Evolutionary conservation across 2,329 filamentous ascomycete species (phyloP).

Genomic region (Gaeumannomyces sp.): DNA sequence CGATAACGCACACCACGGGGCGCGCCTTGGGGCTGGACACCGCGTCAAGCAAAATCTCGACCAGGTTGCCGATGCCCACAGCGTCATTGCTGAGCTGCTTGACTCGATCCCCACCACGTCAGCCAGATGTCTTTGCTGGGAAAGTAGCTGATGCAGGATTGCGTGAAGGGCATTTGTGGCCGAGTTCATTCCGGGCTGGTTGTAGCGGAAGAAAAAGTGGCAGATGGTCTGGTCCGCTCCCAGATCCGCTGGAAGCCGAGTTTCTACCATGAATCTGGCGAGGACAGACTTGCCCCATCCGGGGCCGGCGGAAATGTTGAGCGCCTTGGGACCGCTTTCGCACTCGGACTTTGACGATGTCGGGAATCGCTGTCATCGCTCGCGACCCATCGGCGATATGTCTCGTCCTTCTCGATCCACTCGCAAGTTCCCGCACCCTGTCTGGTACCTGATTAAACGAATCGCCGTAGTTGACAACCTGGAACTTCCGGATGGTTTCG

Average conservation of each 20-base stretch:
- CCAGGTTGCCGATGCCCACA: too few relatives aligned
- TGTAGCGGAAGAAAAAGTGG: neutral
- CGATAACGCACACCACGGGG: too few relatives aligned
- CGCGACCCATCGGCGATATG: neutral
- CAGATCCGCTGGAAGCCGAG: neutral
- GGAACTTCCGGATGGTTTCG: too few relatives aligned
- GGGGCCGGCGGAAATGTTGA: neutral
- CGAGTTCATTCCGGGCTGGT: slow-evolving; percentile 2
- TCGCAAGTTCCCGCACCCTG: neutral
- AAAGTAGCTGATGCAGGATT: neutral
- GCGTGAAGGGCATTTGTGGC: neutral
- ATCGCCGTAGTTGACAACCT: too few relatives aligned
- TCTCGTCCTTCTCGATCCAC: neutral
- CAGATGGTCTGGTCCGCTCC: neutral
- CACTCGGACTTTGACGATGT: neutral
- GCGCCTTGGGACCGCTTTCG: neutral
- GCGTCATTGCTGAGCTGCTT: too few relatives aligned
- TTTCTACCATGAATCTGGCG: neutral
- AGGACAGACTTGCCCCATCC: slow-evolving; percentile 4
- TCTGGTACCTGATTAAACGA: too few relatives aligned
- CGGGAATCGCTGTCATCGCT: too few relatives aligned
- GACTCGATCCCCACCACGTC: neutral
- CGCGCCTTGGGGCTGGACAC: too few relatives aligned
- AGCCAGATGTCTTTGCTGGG: neutral
- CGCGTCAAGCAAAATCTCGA: too few relatives aligned